Evolutionary conservation across 2,329 filamentous ascomycete genomes (phyloP).

Genomic region (Pseudogymnoascus sp.): DNA sequence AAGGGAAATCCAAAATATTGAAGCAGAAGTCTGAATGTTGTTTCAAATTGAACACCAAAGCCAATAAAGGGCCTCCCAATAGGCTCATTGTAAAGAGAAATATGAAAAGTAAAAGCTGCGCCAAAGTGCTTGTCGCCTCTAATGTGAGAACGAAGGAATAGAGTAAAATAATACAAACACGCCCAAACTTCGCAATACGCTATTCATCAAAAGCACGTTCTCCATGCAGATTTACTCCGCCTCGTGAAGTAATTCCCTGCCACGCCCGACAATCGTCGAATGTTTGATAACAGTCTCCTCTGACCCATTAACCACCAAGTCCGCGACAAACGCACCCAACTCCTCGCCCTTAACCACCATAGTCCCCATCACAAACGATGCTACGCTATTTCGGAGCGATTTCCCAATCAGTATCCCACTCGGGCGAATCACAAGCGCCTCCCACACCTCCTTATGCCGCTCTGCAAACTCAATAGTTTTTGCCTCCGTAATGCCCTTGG

Average conservation of each 20-base stretch:
- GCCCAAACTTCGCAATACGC: background rate
- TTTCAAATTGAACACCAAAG: background rate
- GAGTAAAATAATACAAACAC: background rate
- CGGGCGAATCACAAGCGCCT: slow-evolving; percentile 19
- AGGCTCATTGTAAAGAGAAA: background rate
- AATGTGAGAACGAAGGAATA: background rate
- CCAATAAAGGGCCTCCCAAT: background rate
- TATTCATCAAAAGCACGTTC: background rate
- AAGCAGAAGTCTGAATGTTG: background rate
- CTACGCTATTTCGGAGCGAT: slow-evolving; percentile 4
- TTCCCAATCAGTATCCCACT: slow-evolving; percentile 17
- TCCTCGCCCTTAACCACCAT: slow-evolving; percentile 21
- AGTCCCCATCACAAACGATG: slow-evolving; percentile 16
- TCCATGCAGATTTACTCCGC: background rate
- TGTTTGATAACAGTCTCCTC: slow-evolving; percentile 18
- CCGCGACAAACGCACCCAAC: slow-evolving; percentile 22
- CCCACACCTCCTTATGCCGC: slow-evolving; percentile 17
- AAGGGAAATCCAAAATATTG: background rate
- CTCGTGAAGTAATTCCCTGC: slow-evolving; percentile 19
- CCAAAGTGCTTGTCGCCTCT: background rate
- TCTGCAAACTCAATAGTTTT: slow-evolving; percentile 19
- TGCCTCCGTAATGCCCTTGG: slow-evolving; percentile 23
- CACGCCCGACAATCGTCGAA: slow-evolving; percentile 21
- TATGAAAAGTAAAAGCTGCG: background rate
- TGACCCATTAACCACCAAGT: slow-evolving; percentile 19